These are phyloP conservation scores for Piromyces finnis DNA, from an alignment of 192 early-diverging fungal species.

Conservation along the genomic window DNA sequence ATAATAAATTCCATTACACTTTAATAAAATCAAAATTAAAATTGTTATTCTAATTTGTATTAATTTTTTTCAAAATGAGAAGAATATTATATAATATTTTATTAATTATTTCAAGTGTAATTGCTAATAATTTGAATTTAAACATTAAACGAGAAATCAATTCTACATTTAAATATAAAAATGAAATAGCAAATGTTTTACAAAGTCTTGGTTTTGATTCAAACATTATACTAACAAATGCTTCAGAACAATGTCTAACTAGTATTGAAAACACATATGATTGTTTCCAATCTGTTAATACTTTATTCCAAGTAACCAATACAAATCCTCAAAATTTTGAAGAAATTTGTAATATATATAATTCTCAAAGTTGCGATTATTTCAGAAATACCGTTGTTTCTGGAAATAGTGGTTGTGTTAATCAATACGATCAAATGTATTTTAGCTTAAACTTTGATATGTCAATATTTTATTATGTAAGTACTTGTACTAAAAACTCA, in stretches of 20 bases:
- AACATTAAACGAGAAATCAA: no score
- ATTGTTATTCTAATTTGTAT: no score
- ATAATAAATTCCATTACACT: no score
- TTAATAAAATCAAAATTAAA: no score
- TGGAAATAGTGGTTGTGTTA: not conserved
- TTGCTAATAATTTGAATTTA: no score
- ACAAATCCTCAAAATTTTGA: not conserved
- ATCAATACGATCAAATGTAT: not conserved
- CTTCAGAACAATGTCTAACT: not conserved
- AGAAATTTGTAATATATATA: not conserved
- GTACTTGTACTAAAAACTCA: not conserved
- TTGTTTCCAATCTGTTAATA: not conserved
- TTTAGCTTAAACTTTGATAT: not conserved
- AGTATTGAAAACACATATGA: not conserved
- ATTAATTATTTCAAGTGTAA: no score
- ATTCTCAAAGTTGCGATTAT: not conserved
- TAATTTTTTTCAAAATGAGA: no score
- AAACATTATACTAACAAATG: not conserved
- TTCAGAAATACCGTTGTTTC: not conserved
- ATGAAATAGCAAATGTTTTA: not conserved
- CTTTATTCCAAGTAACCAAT: not conserved
- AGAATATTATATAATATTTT: no score
- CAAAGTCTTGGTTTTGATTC: not conserved
- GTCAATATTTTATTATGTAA: not conserved
- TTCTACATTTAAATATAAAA: not conserved